These are phyloP conservation scores for Avena eriantha DNA, from an alignment of 176 grass and related monocot genomes.

Conservation along the genomic window DNA sequence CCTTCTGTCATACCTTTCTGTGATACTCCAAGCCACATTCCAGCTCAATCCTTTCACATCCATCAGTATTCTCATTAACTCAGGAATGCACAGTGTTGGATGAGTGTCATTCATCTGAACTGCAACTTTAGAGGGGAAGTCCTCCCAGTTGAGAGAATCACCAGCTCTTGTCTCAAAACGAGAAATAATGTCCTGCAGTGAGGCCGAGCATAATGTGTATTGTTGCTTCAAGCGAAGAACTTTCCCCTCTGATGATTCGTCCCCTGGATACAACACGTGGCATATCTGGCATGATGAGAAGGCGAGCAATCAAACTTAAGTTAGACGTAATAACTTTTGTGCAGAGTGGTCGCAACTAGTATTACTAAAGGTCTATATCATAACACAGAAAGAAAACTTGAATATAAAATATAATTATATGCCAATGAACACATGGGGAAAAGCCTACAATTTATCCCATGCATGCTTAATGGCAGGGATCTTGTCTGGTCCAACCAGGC, in stretches of 20 bases:
- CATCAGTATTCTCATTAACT: slow-evolving; percentile 96
- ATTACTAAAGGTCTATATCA: not conserved
- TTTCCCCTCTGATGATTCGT: slow-evolving; percentile 93
- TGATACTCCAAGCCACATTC: slow-evolving; percentile 89
- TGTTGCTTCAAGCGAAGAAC: slow-evolving; percentile 96
- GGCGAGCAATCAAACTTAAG: slow-evolving; percentile 34
- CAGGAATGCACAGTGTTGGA: slow-evolving; percentile 97
- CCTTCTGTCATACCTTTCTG: slow-evolving; percentile 70
- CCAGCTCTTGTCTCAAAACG: slow-evolving; percentile 88
- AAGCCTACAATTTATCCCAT: slow-evolving; percentile 1
- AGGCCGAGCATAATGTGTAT: slow-evolving; percentile 95
- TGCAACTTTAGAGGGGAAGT: slow-evolving; percentile 95
- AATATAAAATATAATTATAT: slow-evolving; percentile 27
- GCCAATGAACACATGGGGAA: not conserved
- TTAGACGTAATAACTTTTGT: not conserved
- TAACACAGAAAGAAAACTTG: not conserved
- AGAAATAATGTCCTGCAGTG: slow-evolving; percentile 95
- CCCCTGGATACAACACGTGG: slow-evolving; percentile 89
- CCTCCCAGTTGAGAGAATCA: slow-evolving; percentile 79
- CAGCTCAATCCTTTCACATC: slow-evolving; percentile 92
- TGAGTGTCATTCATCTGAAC: slow-evolving; percentile 99
- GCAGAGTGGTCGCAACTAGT: not conserved
- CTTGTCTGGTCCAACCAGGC: not conserved
- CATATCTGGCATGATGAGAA: slow-evolving; percentile 74
- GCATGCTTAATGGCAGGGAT: not conserved